A percentile compares a stretch with the other conserved stretches of the same genome.
phyloP scores from a whole-genome alignment of 768 basidiomycete genomes.

The Rhodotorula graminis region DNA sequence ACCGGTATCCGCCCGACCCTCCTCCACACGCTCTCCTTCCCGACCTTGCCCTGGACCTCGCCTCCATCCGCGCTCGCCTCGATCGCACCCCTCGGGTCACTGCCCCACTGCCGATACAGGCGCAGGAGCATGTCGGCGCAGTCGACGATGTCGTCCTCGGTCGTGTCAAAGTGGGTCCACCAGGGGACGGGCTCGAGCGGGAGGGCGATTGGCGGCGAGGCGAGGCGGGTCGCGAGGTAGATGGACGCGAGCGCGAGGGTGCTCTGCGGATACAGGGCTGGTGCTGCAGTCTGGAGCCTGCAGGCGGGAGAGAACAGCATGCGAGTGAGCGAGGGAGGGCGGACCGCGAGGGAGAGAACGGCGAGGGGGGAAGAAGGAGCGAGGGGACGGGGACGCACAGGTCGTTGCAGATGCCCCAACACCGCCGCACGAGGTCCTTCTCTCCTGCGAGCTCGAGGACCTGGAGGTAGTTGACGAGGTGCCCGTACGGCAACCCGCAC shows the following conservation, averaged over 20 bases:
- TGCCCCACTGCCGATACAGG: conserved; percentile 39
- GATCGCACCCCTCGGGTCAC: background rate
- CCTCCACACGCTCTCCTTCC: conserved; percentile 30
- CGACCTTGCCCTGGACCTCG: background rate
- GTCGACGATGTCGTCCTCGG: conserved; percentile 35
- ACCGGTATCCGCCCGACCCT: conserved; percentile 19
- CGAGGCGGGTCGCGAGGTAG: conserved; percentile 66
- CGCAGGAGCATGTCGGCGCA: conserved; percentile 25
- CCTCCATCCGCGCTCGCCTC: background rate
- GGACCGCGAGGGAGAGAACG: no score
- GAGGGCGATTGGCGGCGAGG: conserved; percentile 56
- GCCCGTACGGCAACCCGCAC: conserved; percentile 86
- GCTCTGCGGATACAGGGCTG: conserved; percentile 79
- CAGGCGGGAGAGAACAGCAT: background rate
- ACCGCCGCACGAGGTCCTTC: conserved; percentile 64
- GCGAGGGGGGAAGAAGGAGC: background rate
- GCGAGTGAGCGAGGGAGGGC: no score
- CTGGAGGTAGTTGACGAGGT: conserved; percentile 87
- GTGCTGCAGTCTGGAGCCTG: conserved; percentile 89
- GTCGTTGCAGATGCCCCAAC: conserved; percentile 96
- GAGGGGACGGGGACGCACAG: conserved; percentile 59
- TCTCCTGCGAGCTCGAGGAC: conserved; percentile 76
- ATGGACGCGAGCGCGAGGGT: conserved; percentile 88
- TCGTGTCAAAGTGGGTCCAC: conserved; percentile 91
- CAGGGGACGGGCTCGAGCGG: conserved; percentile 70